Conservation (phyloP, 2,329 filamentous ascomycete species). For the Cyanodermella asteris region DNA sequence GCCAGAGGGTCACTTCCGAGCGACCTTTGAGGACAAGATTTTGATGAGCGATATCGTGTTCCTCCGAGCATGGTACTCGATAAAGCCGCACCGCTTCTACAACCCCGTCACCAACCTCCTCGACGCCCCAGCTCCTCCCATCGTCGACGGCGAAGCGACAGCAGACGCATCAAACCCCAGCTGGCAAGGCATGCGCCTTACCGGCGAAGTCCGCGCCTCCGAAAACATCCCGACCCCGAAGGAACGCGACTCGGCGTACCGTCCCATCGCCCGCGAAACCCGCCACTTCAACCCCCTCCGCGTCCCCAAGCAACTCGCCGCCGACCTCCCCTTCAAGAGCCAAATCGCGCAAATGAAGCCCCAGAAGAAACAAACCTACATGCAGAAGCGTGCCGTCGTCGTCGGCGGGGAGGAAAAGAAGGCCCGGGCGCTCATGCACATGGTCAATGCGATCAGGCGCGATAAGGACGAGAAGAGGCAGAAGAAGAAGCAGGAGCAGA, state of each 20-base stretch:
- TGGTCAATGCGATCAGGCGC: conserved; percentile 73
- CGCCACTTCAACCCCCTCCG: conserved; percentile 53
- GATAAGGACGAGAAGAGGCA: conserved; percentile 71
- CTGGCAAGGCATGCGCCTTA: conserved; percentile 86
- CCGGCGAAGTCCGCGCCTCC: conserved; percentile 68
- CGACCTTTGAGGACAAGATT: conserved; percentile 97
- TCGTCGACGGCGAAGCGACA: conserved; percentile 10
- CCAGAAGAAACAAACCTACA: conserved; percentile 63
- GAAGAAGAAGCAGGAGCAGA: conserved; percentile 72
- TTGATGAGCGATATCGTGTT: conserved; percentile 94
- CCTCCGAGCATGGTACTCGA: conserved; percentile 85
- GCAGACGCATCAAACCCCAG: conserved; percentile 17
- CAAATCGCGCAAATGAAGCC: conserved; percentile 68
- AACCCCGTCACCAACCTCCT: conserved; percentile 88
- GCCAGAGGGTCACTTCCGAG: conserved; percentile 86
- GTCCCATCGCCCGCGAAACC: conserved; percentile 32
- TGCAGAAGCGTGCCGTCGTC: conserved; percentile 90
- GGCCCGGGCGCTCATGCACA: conserved; percentile 73
- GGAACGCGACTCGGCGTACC: conserved; percentile 70
- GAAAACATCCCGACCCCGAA: conserved; percentile 55
- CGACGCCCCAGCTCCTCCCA: conserved; percentile 21
- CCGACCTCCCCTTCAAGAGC: conserved; percentile 74
- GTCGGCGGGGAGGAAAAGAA: conserved; percentile 69
- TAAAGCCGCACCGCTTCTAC: conserved; percentile 90
- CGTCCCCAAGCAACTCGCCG: conserved; percentile 33